Evolutionary conservation across 1,284 basidiomycete genomes (phyloP).

Genomic region (Ganoderma meredithae): DNA sequence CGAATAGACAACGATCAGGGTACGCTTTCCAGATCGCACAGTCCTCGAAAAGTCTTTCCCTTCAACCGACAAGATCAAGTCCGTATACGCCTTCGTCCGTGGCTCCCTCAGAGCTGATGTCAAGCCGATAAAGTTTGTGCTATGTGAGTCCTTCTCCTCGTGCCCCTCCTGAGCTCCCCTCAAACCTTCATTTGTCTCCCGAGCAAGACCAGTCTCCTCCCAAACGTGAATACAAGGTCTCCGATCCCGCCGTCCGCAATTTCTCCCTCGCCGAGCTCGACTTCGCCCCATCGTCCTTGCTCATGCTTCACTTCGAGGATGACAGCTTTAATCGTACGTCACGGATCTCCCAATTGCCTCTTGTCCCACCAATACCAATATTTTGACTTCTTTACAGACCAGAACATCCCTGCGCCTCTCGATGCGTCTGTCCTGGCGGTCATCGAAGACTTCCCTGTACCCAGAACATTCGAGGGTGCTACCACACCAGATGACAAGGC

Average conservation of each 20-base stretch:
- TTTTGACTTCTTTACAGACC: constrained; percentile 25
- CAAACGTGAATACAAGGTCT: constrained; percentile 81
- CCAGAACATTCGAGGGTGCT: constrained; percentile 46
- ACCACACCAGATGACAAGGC: constrained; percentile 19
- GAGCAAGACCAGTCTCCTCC: constrained; percentile 76
- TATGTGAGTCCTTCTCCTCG: constrained; percentile 47
- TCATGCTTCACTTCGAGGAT: constrained; percentile 80
- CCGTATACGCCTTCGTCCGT: constrained; percentile 86
- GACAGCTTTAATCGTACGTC: constrained; percentile 72
- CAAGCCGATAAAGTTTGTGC: constrained; percentile 78
- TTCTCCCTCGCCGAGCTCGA: constrained; percentile 74
- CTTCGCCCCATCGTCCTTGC: constrained; percentile 75
- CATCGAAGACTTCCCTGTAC: constrained; percentile 68
- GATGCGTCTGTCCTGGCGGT: constrained; percentile 58
- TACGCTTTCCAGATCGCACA: constrained; percentile 83
- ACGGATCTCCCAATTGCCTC: background rate
- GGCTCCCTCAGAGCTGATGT: constrained; percentile 74
- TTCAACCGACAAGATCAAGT: constrained; percentile 78
- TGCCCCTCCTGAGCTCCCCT: background rate
- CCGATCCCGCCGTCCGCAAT: constrained; percentile 73
- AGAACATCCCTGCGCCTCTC: constrained; percentile 68
- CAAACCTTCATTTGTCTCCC: background rate
- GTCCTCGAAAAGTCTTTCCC: constrained; percentile 84
- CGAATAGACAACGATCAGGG: constrained; percentile 77
- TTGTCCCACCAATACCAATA: constrained; percentile 7